Evolutionary conservation across 331 rosid species (phyloP).

Genomic region (Malus hybrid): DNA sequence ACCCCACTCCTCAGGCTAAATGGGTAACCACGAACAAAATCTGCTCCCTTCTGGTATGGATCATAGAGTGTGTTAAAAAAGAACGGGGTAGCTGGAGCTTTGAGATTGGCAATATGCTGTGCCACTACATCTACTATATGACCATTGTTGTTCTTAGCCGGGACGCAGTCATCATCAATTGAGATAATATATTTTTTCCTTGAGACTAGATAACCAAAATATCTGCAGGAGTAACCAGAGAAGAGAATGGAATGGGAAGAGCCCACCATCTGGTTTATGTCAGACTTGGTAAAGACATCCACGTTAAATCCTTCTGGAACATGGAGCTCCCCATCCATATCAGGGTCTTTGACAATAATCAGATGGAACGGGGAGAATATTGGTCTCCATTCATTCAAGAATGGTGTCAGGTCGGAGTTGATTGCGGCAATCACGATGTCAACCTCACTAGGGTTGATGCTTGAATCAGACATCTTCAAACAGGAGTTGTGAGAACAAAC

Average conservation of each 20-base stretch:
- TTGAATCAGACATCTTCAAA: slow-evolving; percentile 58
- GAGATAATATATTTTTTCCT: slow-evolving; percentile 77
- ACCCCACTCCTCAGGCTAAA: slow-evolving; percentile 89
- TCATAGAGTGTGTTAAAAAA: slow-evolving; percentile 94
- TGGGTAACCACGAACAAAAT: slow-evolving; percentile 95
- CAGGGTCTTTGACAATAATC: slow-evolving; percentile 83
- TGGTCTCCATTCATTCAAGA: slow-evolving; percentile 77
- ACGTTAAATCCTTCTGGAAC: slow-evolving; percentile 66
- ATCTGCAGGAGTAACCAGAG: slow-evolving; percentile 92
- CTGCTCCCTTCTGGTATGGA: slow-evolving; percentile 85
- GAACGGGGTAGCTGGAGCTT: slow-evolving; percentile 95
- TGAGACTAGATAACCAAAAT: slow-evolving; percentile 80
- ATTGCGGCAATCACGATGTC: slow-evolving; percentile 89
- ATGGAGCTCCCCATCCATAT: slow-evolving; percentile 63
- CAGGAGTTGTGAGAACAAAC: slow-evolving; percentile 5
- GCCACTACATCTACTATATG: slow-evolving; percentile 53
- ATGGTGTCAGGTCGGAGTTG: slow-evolving; percentile 53
- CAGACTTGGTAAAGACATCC: slow-evolving; percentile 55
- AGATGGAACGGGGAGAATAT: slow-evolving; percentile 68
- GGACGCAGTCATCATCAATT: slow-evolving; percentile 84
- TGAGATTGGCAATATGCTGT: slow-evolving; percentile 73
- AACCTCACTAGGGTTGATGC: slow-evolving; percentile 54
- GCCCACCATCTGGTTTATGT: slow-evolving; percentile 63
- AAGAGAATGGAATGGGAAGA: slow-evolving; percentile 54
- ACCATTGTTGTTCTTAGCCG: slow-evolving; percentile 63